Conservation (phyloP, 139 green algal species). For the Micractinium sp. region DNA sequence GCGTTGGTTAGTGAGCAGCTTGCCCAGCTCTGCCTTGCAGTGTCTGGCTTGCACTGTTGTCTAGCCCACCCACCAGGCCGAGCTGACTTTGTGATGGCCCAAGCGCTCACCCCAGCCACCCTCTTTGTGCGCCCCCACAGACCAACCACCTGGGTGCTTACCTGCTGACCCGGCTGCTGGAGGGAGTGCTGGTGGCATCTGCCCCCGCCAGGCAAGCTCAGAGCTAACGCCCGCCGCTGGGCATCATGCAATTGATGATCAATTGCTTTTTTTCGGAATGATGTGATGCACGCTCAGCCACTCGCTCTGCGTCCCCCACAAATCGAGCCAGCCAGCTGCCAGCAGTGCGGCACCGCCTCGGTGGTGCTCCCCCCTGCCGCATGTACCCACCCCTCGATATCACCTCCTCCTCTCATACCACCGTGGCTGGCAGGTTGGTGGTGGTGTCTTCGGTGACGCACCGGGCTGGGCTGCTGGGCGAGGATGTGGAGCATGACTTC, state of each 20-base stretch:
- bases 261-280: too few relatives aligned
- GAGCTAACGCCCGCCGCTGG: background rate
- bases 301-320: background rate
- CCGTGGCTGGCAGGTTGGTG: slow-evolving; percentile 35
- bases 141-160: slow-evolving; percentile 62
- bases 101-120: too few relatives aligned
- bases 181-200: slow-evolving; percentile 43
- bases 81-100: too few relatives aligned
- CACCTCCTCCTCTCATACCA: too few relatives aligned
- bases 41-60: too few relatives aligned
- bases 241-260: too few relatives aligned
- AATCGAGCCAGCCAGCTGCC: background rate
- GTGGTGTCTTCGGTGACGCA: slow-evolving; percentile 56
- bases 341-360: background rate
- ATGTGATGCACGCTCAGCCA: too few relatives aligned
- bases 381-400: background rate
- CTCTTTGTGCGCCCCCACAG: background rate
- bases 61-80: too few relatives aligned
- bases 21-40: too few relatives aligned
- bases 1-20: too few relatives aligned
- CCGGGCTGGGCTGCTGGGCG: slow-evolving; percentile 9
- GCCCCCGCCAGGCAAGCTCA: slow-evolving; percentile 19
- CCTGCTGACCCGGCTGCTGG: slow-evolving; percentile 72
- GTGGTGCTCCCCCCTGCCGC: too few relatives aligned
- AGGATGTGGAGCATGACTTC: background rate